phyloP scores from a whole-genome alignment of 2,329 filamentous ascomycete genomes.

The Penicillium paneum region DNA sequence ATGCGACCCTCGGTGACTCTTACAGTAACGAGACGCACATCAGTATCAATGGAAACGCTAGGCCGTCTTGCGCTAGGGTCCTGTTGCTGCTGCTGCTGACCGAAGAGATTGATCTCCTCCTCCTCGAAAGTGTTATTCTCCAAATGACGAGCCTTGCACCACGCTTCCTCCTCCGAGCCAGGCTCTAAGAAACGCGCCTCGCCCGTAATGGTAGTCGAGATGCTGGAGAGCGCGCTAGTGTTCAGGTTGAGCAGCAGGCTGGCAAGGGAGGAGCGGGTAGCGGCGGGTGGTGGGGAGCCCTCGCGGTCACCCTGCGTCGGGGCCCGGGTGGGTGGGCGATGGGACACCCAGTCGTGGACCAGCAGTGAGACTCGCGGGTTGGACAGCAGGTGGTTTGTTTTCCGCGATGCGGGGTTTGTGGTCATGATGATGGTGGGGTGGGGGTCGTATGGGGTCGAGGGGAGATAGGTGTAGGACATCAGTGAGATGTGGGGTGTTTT shows the following conservation, averaged over 20 bases:
- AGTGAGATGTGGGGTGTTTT: conserved; percentile 88
- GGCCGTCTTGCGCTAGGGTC: conserved; percentile 29
- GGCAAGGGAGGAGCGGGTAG: conserved; percentile 69
- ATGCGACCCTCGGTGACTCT: conserved; percentile 80
- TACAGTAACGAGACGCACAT: conserved; percentile 84
- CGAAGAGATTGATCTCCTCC: conserved; percentile 50
- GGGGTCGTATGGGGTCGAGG: conserved; percentile 65
- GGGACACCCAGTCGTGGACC: conserved; percentile 98
- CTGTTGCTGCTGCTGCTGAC: conserved; percentile 34
- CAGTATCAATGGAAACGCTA: conserved; percentile 67
- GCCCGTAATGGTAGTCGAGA: conserved; percentile 93
- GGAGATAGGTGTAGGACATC: conserved; percentile 99
- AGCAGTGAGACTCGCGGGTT: conserved; percentile 89
- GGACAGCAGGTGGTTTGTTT: conserved; percentile 71
- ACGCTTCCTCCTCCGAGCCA: conserved; percentile 78
- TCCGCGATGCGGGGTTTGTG: conserved; percentile 68
- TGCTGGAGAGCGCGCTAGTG: conserved; percentile 78
- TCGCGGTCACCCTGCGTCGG: conserved; percentile 53
- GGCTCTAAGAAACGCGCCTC: conserved; percentile 68
- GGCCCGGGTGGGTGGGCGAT: conserved; percentile 74
- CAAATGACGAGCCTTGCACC: conserved; percentile 77
- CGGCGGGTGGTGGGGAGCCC: conserved; percentile 62
- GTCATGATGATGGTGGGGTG: conserved; percentile 94
- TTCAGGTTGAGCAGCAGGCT: conserved; percentile 86
- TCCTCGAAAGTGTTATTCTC: conserved; percentile 86